Base-by-base conservation (phyloP, 2,329 filamentous ascomycete species). In the Botrytis porri region DNA sequence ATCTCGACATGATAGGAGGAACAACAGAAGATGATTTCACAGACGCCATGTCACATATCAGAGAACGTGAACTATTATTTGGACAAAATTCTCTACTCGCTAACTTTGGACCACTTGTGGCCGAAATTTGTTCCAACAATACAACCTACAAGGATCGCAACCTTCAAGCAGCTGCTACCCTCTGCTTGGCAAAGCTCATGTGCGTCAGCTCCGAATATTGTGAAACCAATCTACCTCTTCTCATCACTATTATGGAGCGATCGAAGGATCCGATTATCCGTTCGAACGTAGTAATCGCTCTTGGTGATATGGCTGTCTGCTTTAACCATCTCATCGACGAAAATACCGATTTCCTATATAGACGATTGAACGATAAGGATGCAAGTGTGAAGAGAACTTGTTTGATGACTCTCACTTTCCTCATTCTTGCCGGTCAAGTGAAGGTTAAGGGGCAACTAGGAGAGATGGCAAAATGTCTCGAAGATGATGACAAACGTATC, bases 261-360 rank as follows among this genome's bases (percentile, higher is more conserved):
- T 98, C 94, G 2, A 89, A 93, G 45, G 94, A 98, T 79, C 92
- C 97, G 1, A 97, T 95, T 29, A 95, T 97, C 57, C 91, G 96
- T 69, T 97, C 93, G 78, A 99, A 99, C 80, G 93, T 97, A 16
- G 97, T 99, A 29, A 97, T 99, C 78, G 95, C 96, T 0, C 89
- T 99, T 0, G 96, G 96, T 57, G 96, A 99, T 81, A 99, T 99
- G 96, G 97, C 97, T 0, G 96, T 99, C 35, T 98, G 95, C 87
- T 99, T 99, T 87, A 99, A 99, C 81, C 96, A 99, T 80, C 88
- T 99, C 67, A 98, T 99, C 78, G 97, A 99, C 80, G 97, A 99
- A 83, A 98, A 99, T 82, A 99, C 96, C 0, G 96, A 99, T 81
- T 99, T 98, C 85, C 83, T 99, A 60, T 99, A 99, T 83, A 91